Evolutionary conservation across 768 basidiomycete species (phyloP).

Genomic region (Lentinula aciculospora): DNA sequence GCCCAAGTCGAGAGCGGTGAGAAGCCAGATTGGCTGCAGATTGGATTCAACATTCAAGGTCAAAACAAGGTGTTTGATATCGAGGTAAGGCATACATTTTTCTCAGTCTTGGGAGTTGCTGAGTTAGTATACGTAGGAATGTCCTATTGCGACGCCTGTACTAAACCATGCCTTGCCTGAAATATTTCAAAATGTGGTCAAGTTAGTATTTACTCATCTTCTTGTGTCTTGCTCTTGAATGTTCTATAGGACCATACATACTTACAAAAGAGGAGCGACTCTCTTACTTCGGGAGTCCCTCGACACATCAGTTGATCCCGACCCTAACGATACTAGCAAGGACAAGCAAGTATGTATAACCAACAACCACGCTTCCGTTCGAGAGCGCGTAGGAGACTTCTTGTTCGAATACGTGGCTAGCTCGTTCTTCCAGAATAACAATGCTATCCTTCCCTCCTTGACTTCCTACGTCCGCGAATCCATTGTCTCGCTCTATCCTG

Average conservation of each 20-base stretch:
- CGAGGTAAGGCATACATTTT: constrained; percentile 50
- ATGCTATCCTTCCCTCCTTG: constrained; percentile 79
- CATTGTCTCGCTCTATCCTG: constrained; percentile 40
- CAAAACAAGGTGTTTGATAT: constrained; percentile 80
- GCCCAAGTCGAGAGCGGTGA: constrained; percentile 14
- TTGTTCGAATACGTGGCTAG: constrained; percentile 83
- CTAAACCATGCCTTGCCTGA: constrained; percentile 63
- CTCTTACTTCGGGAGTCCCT: constrained; percentile 87
- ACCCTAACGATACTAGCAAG: constrained; percentile 15
- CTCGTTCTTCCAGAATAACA: constrained; percentile 99
- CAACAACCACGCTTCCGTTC: constrained; percentile 72
- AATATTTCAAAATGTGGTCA: constrained; percentile 61
- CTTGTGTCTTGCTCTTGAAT: constrained; percentile 5
- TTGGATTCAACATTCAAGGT: constrained; percentile 86
- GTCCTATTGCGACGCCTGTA: constrained; percentile 81
- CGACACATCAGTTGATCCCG: constrained; percentile 18
- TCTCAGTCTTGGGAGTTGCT: neutral
- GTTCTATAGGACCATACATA: constrained; percentile 58
- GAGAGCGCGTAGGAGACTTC: constrained; percentile 77
- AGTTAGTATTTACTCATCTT: constrained; percentile 30
- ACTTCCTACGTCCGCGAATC: constrained; percentile 78
- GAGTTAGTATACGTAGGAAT: constrained; percentile 52
- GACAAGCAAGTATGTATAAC: constrained; percentile 75
- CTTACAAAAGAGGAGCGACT: constrained; percentile 85
- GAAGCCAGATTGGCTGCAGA: constrained; percentile 68